Evolutionary conservation across 805 yeast species (phyloP), one percentile per base, ranked within the genome.

Genomic region (Wickerhamiella nectarea): DNA sequence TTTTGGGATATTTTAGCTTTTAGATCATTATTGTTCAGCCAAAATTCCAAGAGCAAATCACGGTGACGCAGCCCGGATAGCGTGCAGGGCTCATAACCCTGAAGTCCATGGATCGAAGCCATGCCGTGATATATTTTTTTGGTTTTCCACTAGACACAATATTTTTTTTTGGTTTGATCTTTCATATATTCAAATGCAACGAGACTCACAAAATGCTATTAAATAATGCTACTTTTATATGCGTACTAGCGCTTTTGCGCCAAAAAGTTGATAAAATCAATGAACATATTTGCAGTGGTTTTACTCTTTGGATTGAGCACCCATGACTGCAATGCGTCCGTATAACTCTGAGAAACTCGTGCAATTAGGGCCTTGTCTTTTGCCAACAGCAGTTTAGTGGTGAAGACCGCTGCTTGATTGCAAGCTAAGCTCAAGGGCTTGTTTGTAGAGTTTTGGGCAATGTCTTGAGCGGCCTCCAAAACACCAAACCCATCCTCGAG

Each of bases 81-180:
- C 86, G 86, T 84, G 85, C 85, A 76, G 86, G 86, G 87, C 87
- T 79, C 87, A 79, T 79, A 79, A 79, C 87, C 85, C 86, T 78
- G 85, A 79, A 74, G 86, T 76, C 86, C 81, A 72, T 66, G 83
- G 87, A 79, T 79, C 87, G 86, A 79, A 78, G 80, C 87, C 80
- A 66, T 71, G 80, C 81, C 75, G 74, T 80, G 86, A 85, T 79
- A 78, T 19, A 48, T 56, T 61, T 64, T 64, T 67, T 25, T 10
- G 28, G n/a, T n/a, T n/a, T n/a, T n/a, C n/a, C n/a, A 21, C 24
- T 79, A 86, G 86, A 80, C 78, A 79, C 86, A 80, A 66, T 71
- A 80, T 81, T 75, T 73, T 80, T 85, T 84, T 79, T 78, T 19
- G 48, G 56, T 61, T 64, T 65, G 18, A 10, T 28, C 12, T 36